Percentiles rank a stretch among this genome's conserved stretches.
Evolutionary conservation across 441 rosid genomes (phyloP).

Genomic region (Mallotus repandus): DNA sequence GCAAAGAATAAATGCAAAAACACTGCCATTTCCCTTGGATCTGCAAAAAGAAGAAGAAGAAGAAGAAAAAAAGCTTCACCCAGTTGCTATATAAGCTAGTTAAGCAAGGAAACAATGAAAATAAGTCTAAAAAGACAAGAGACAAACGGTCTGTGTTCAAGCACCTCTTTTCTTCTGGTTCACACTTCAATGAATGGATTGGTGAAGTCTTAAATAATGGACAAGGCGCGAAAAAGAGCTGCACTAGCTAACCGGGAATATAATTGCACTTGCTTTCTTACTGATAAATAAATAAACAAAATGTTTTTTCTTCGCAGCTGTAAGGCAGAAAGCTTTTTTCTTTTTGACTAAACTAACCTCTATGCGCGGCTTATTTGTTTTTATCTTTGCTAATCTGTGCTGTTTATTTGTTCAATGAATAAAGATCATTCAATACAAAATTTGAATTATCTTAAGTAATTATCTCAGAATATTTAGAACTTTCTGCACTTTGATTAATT

Average conservation of each 20-base stretch:
- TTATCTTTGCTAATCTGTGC: too few relatives aligned
- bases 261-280: too few relatives aligned
- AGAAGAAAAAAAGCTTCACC: slow-evolving; percentile 9
- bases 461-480: too few relatives aligned
- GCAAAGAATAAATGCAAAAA: slow-evolving; percentile 38
- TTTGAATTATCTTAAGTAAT: too few relatives aligned
- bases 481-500: too few relatives aligned
- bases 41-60: slow-evolving; percentile 15
- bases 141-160: neutral
- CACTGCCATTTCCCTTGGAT: slow-evolving; percentile 39
- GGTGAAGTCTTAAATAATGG: slow-evolving; percentile 21
- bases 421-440: too few relatives aligned
- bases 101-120: neutral
- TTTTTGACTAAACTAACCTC: too few relatives aligned
- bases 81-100: neutral
- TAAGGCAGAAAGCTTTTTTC: too few relatives aligned
- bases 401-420: too few relatives aligned
- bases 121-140: neutral
- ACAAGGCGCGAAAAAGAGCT: slow-evolving; percentile 20
- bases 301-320: too few relatives aligned
- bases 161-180: slow-evolving; percentile 3
- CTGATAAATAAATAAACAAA: too few relatives aligned
- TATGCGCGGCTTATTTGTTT: too few relatives aligned
- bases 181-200: slow-evolving; percentile 1
- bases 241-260: neutral